These are phyloP conservation scores for Oropetium thomaeum DNA, from an alignment of 176 grass and related monocot species.

Conservation along the genomic window DNA sequence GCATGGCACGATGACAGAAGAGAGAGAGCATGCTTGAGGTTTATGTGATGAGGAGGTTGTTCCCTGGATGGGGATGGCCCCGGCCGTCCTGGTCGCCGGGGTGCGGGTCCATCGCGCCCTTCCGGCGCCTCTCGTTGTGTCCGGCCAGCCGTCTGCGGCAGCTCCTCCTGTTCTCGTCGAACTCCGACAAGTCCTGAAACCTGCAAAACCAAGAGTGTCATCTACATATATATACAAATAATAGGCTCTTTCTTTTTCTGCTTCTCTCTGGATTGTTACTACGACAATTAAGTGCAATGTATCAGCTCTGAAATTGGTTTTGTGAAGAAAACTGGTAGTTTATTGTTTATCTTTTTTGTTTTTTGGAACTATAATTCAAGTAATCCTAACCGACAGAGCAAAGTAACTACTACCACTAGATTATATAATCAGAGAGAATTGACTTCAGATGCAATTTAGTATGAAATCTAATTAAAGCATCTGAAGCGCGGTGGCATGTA, in stretches of 20 bases:
- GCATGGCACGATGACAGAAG: constrained; percentile 76
- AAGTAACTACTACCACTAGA: too few relatives aligned
- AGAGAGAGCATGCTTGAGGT: constrained; percentile 90
- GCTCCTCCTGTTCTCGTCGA: constrained; percentile 79
- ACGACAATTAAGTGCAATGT: neutral
- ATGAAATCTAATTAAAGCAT: too few relatives aligned
- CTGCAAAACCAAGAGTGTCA: constrained; percentile 15
- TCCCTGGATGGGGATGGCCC: constrained; percentile 42
- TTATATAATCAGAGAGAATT: too few relatives aligned
- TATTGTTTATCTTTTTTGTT: too few relatives aligned
- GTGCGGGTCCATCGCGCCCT: constrained; percentile 57
- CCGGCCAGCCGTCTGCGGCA: constrained; percentile 87
- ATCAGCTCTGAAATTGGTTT: too few relatives aligned
- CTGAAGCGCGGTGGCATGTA: too few relatives aligned
- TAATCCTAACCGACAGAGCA: too few relatives aligned
- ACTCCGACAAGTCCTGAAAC: constrained; percentile 89
- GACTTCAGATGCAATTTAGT: too few relatives aligned
- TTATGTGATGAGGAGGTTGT: constrained; percentile 81
- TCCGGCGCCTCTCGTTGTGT: constrained; percentile 91
- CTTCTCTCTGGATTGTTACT: neutral
- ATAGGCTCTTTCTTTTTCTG: too few relatives aligned
- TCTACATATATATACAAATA: too few relatives aligned
- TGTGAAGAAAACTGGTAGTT: too few relatives aligned
- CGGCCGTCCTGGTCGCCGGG: constrained; percentile 51
- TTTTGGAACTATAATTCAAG: too few relatives aligned